Conservation (phyloP, 73 alveolate species). For the Blepharisma stoltei region DNA sequence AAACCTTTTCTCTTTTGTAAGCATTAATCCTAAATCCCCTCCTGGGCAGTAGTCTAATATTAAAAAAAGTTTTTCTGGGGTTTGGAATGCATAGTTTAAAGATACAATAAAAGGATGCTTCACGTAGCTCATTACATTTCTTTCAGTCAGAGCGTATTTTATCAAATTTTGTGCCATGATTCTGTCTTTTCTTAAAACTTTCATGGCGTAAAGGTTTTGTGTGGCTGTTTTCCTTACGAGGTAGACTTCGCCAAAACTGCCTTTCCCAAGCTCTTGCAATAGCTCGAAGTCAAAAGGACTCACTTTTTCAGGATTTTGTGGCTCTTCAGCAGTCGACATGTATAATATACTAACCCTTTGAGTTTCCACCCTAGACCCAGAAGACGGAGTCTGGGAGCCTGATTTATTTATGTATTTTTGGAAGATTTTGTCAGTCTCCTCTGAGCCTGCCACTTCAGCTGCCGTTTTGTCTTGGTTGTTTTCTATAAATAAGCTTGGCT, state of each 20-base stretch:
- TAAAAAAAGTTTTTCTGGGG: constrained; percentile 57
- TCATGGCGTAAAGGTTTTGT: constrained; percentile 22
- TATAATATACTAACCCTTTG: background rate
- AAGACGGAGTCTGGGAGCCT: background rate
- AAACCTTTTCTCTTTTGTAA: constrained; percentile 44
- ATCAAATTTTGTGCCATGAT: constrained; percentile 25
- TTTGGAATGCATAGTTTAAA: constrained; percentile 65
- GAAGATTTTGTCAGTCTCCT: constrained; percentile 45
- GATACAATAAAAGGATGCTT: constrained; percentile 66
- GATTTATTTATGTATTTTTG: constrained; percentile 30
- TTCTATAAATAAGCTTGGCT: constrained; percentile 57
- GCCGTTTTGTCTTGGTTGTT: constrained; percentile 60
- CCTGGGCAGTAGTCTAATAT: constrained; percentile 71
- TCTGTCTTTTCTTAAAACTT: background rate
- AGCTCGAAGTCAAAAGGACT: constrained; percentile 41
- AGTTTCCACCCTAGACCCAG: background rate
- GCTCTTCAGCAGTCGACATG: too few species aligned
- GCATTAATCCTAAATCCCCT: constrained; percentile 64
- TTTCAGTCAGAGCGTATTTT: constrained; percentile 35
- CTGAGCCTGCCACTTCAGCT: constrained; percentile 49
- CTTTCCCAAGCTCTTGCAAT: constrained; percentile 23
- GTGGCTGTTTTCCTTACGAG: background rate
- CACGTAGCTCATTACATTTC: constrained; percentile 60
- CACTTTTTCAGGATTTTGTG: constrained; percentile 35
- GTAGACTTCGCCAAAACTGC: constrained; percentile 34